phyloP scores from a whole-genome alignment of 306 rosid species.

The Acacia melanoxylon region DNA sequence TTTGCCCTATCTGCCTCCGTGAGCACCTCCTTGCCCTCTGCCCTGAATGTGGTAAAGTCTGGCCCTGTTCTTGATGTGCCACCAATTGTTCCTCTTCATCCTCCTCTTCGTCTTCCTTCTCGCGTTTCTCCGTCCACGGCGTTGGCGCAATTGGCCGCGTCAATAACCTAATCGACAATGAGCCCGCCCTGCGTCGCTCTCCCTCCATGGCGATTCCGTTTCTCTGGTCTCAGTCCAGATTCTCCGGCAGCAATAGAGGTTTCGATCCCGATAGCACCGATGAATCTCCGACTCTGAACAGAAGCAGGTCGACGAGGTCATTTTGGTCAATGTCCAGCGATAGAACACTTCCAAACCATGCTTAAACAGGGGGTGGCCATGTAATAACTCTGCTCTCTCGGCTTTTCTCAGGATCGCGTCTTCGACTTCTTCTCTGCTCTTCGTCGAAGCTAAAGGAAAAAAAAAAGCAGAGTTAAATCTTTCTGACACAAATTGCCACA shows the following conservation, averaged over 20 bases:
- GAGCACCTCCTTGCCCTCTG: constrained; percentile 81
- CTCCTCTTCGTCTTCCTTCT: constrained; percentile 50
- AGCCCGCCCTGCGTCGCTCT: constrained; percentile 75
- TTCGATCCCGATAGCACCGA: constrained; percentile 29
- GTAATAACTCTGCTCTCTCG: too few relatives aligned
- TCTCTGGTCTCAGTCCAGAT: constrained; percentile 72
- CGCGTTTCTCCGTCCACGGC: constrained; percentile 44
- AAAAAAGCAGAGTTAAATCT: too few relatives aligned
- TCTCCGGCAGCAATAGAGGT: constrained; percentile 43
- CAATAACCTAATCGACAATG: constrained; percentile 60
- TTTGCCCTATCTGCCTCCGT: constrained; percentile 85
- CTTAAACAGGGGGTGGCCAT: too few relatives aligned
- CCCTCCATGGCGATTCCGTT: constrained; percentile 85
- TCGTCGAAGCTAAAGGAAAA: too few relatives aligned
- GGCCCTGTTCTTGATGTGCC: constrained; percentile 82
- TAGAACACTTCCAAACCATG: too few relatives aligned
- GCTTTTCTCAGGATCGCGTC: too few relatives aligned
- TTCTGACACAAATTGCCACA: too few relatives aligned
- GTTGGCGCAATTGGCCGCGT: constrained; percentile 49
- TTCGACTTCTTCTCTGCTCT: too few relatives aligned
- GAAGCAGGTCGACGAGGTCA: constrained; percentile 54
- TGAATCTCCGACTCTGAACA: constrained; percentile 40
- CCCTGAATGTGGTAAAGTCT: constrained; percentile 86
- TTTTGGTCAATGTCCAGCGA: constrained; percentile 83
- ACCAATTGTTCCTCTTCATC: constrained; percentile 61